Evolutionary conservation across 208 protist species (phyloP).

Genomic region (Leishmania amazonensis): DNA sequence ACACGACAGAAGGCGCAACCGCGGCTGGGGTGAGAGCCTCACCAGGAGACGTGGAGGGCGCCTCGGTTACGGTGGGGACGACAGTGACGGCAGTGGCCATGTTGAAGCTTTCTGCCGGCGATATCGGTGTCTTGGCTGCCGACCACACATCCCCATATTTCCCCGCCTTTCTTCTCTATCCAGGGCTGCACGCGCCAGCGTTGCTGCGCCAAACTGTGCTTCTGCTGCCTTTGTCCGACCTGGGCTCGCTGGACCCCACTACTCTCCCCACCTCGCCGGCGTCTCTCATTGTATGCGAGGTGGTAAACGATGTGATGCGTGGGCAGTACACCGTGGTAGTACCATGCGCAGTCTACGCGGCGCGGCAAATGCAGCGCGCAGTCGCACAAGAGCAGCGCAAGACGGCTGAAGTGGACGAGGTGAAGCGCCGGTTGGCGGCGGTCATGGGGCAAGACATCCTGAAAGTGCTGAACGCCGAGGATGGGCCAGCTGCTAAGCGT

Average conservation of each 20-base stretch:
- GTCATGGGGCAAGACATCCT: conserved; percentile 38
- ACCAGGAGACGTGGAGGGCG: conserved; percentile 2
- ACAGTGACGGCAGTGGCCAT: conserved; percentile 31
- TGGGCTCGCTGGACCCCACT: conserved; percentile 25
- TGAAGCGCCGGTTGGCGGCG: conserved; percentile 45
- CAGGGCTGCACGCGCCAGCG: conserved; percentile 17
- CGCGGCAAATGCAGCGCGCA: conserved; percentile 32
- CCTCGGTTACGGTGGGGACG: conserved; percentile 12
- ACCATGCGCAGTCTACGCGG: conserved; percentile 41
- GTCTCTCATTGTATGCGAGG: conserved; percentile 51
- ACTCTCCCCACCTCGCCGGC: conserved; percentile 37
- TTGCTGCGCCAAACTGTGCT: conserved; percentile 27
- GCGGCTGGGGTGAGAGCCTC: neutral
- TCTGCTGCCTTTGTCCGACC: conserved; percentile 24
- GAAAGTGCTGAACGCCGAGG: conserved; percentile 26
- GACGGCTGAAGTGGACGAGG: conserved; percentile 41
- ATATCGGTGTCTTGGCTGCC: conserved; percentile 38
- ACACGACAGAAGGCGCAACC: conserved; percentile 21
- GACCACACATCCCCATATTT: conserved; percentile 14
- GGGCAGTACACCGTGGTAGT: conserved; percentile 58
- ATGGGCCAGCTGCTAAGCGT: conserved; percentile 9
- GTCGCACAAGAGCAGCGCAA: conserved; percentile 23
- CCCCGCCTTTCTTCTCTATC: conserved; percentile 59
- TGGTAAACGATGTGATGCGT: conserved; percentile 38
- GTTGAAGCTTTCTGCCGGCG: conserved; percentile 41